Evolutionary conservation across 768 basidiomycete genomes (phyloP).

Genomic region (Mycena epipterygia): DNA sequence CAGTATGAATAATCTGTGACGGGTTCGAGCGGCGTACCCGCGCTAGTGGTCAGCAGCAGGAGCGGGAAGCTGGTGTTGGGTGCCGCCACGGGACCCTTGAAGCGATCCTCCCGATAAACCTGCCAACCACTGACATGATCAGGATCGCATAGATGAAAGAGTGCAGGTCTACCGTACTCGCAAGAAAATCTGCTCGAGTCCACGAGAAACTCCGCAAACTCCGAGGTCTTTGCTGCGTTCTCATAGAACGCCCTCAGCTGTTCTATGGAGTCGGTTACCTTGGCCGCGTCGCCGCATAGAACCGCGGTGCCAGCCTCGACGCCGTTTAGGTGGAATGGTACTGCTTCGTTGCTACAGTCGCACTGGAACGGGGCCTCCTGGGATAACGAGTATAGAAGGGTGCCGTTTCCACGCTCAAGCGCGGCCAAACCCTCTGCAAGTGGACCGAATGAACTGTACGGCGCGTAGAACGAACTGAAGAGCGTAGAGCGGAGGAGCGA

Average conservation of each 20-base stretch:
- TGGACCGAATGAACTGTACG: conserved; percentile 29
- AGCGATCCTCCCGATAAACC: conserved; percentile 25
- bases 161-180: conserved; percentile 6
- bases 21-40: conserved; percentile 30
- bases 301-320: conserved; percentile 15
- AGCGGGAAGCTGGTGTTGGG: conserved; percentile 43
- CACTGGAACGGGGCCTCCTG: conserved; percentile 11
- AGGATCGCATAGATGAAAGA: neutral
- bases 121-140: conserved; percentile 24
- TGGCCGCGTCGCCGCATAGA: conserved; percentile 38
- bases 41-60: conserved; percentile 42
- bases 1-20: neutral
- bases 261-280: conserved; percentile 31
- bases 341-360: conserved; percentile 6
- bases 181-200: conserved; percentile 12
- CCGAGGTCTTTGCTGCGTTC: conserved; percentile 24
- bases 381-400: conserved; percentile 25
- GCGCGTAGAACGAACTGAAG: conserved; percentile 40
- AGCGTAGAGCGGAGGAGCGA: conserved; percentile 35
- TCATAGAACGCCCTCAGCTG: conserved; percentile 29
- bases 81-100: conserved; percentile 23
- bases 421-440: conserved; percentile 41
- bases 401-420: conserved; percentile 43
- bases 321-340: conserved; percentile 9
- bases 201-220: conserved; percentile 36